Evolutionary conservation across 352 stramenopile species (phyloP), one percentile per base, ranked within the genome.

Genomic region (Phytophthora brassicae): DNA sequence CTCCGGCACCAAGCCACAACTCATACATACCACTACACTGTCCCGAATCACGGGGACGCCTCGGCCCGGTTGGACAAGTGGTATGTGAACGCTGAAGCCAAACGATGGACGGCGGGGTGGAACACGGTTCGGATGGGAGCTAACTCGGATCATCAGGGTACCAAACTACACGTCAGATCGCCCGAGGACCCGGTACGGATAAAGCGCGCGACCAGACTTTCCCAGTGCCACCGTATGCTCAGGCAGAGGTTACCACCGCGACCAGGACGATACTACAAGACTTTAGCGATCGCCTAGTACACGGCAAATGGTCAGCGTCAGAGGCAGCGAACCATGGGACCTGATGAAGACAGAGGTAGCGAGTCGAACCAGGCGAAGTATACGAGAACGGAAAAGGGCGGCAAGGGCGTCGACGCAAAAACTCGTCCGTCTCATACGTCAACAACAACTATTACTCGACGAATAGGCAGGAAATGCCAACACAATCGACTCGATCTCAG

Each of bases 11-110:
- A n/a, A n/a, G n/a, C n/a, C n/a, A n/a, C 4, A 31, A 31, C 26
- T 4, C 31, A 38, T 16, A 38, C 31, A 4, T 38, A 38, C 31
- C 6, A 19, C 17, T 49, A 49, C 42, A 17, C 42, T 17, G 22
- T 49, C 4, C 19, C 42, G 11, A 23, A 4, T 23, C 33, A 49
- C 6, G 42, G 42, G 7, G 11, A 20, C 7, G 42, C 42, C 3
- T 49, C 42, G 2, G n/a, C 42, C 6, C 20, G 42, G 22, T 12
- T 49, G 2, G 42, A 49, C 42, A 14, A 47, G 79, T 75, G 56
- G 42, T 49, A 49, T 61, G 74, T 74, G 66, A 76, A 79, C 59
- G 75, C 81, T 39, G 79, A 61, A 8, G 78, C 22, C 43, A 79
- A 71, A 51, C 69, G 66, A 48, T 79, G 58, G 56, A 61, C 75